These are phyloP conservation scores for Amanita fuliginea DNA, from an alignment of 768 basidiomycete genomes.

Conservation along the genomic window DNA sequence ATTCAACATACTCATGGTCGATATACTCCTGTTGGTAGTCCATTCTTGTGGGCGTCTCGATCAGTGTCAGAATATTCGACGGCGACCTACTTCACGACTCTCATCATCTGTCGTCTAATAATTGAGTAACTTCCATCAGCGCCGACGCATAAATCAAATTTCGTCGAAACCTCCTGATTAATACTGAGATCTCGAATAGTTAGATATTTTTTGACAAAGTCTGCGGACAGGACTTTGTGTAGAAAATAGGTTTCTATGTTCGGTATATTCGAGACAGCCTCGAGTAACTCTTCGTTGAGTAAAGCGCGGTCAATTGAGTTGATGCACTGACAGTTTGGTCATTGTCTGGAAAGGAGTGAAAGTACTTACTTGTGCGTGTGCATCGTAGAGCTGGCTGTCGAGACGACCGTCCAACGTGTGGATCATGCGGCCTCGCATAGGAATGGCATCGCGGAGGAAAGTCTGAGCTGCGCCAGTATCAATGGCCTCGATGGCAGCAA, in stretches of 20 bases:
- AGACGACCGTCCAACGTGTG: conserved; percentile 63
- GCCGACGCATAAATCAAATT: conserved; percentile 79
- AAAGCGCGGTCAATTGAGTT: conserved; percentile 87
- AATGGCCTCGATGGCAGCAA: conserved; percentile 76
- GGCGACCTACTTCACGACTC: conserved; percentile 67
- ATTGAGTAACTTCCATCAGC: conserved; percentile 93
- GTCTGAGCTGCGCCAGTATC: conserved; percentile 58
- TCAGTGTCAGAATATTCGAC: conserved; percentile 15
- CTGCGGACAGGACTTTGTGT: conserved; percentile 66
- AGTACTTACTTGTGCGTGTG: conserved; percentile 67
- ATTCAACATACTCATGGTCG: conserved; percentile 91
- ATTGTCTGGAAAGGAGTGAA: conserved; percentile 9
- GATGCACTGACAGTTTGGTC: conserved; percentile 55
- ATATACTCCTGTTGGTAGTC: conserved; percentile 94
- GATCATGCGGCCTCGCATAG: conserved; percentile 95
- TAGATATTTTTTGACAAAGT: conserved; percentile 60
- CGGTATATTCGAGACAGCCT: conserved; percentile 52
- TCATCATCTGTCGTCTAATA: conserved; percentile 91
- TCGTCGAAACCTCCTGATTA: conserved; percentile 30
- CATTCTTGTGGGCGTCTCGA: conserved; percentile 50
- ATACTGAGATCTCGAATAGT: conserved; percentile 35
- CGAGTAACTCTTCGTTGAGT: conserved; percentile 78
- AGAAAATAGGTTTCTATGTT: conserved; percentile 68
- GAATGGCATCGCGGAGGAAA: conserved; percentile 73
- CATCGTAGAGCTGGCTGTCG: conserved; percentile 84